These are phyloP conservation scores for Podaxis pistillaris DNA, from an alignment of 768 basidiomycete species.

Conservation along the genomic window DNA sequence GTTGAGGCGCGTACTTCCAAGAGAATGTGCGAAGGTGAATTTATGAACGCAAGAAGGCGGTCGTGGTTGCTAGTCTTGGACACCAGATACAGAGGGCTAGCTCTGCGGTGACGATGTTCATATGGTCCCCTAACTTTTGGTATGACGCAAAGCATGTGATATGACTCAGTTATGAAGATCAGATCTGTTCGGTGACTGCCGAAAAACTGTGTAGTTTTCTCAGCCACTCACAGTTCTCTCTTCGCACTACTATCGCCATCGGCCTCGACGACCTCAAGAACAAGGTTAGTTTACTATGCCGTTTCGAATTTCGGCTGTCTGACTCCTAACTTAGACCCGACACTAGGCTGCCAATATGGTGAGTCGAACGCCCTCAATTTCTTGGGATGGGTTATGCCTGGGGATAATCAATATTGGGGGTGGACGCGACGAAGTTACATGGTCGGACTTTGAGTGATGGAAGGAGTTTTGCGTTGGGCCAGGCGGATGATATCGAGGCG, in stretches of 20 bases:
- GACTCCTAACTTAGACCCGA: slow-evolving; percentile 17
- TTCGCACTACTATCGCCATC: slow-evolving; percentile 27
- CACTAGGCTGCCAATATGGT: slow-evolving; percentile 34
- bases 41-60: too few species aligned
- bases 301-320: neutral
- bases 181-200: slow-evolving; percentile 37
- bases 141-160: slow-evolving; percentile 1
- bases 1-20: too few species aligned
- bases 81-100: too few species aligned
- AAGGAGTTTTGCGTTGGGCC: neutral
- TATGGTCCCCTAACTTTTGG: neutral
- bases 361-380: slow-evolving; percentile 20
- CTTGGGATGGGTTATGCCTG: slow-evolving; percentile 1
- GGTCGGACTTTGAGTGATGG: slow-evolving; percentile 3
- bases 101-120: too few species aligned
- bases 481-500: neutral
- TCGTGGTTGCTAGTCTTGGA: too few species aligned
- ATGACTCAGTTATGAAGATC: neutral
- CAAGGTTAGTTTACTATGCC: slow-evolving; percentile 31
- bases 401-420: neutral
- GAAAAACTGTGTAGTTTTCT: slow-evolving; percentile 40
- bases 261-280: slow-evolving; percentile 42
- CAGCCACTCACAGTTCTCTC: slow-evolving; percentile 29
- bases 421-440: neutral
- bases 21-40: too few species aligned